Evolutionary conservation across 2,329 filamentous ascomycete genomes (phyloP).

Genomic region (Diaporthe citriasiana): DNA sequence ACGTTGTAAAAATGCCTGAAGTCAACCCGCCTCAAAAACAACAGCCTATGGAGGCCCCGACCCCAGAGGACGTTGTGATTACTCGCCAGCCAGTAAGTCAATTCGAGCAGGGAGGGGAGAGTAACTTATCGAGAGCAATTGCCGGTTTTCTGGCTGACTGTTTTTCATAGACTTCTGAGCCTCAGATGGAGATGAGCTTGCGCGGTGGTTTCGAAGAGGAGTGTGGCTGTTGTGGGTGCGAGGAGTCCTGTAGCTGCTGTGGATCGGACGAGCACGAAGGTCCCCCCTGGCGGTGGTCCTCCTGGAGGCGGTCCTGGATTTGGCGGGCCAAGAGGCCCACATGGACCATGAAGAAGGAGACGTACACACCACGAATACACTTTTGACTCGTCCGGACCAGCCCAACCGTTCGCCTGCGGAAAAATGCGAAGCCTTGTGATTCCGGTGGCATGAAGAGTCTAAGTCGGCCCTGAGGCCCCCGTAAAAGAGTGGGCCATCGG

Average conservation of each 20-base stretch:
- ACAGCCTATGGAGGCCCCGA: conserved; percentile 36
- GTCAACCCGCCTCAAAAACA: conserved; percentile 39
- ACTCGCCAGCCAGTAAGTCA: conserved; percentile 37
- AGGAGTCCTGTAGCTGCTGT: conserved; percentile 32
- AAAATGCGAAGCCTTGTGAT: background rate
- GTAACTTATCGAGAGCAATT: background rate
- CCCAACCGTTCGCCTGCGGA: background rate
- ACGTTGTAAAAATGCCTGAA: conserved; percentile 37
- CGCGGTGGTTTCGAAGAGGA: conserved; percentile 40
- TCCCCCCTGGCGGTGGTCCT: conserved; percentile 24
- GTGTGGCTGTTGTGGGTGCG: conserved; percentile 38
- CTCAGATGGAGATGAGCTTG: conserved; percentile 37
- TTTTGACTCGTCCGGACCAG: too few species aligned
- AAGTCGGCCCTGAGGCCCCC: background rate
- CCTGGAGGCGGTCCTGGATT: conserved; percentile 22
- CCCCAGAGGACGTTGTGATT: conserved; percentile 3
- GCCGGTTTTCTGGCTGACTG: background rate
- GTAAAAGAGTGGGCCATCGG: background rate
- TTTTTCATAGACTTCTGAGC: conserved; percentile 24
- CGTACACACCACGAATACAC: background rate
- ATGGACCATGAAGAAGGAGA: background rate
- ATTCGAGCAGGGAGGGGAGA: background rate
- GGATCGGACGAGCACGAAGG: conserved; percentile 21
- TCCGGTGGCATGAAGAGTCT: background rate
- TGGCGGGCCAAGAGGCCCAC: conserved; percentile 12